A percentile compares a stretch with the other conserved stretches of the same genome.
Evolutionary conservation across 2,329 filamentous ascomycete genomes (phyloP).

Genomic region (Apiospora marii): DNA sequence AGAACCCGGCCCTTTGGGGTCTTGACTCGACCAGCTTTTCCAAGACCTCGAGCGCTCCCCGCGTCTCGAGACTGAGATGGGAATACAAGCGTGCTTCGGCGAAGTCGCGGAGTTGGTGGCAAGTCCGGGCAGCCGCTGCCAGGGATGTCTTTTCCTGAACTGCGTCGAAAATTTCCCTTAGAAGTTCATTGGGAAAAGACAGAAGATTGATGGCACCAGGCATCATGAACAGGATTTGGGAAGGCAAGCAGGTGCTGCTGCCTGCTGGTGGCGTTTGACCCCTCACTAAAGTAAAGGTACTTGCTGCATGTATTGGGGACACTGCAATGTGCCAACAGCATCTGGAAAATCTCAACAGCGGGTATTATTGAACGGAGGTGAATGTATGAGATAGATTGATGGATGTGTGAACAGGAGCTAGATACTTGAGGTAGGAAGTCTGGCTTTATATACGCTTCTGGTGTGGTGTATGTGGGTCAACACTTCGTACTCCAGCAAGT

Average conservation of each 20-base stretch:
- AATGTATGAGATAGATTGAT: no score
- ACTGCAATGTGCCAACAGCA: not conserved
- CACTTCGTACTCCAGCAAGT: no score
- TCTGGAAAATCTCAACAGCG: no score
- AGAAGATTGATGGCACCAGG: not conserved
- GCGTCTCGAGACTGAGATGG: not conserved
- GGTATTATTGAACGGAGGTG: no score
- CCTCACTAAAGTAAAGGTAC: not conserved
- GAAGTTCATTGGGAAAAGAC: not conserved
- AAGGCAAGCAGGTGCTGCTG: not conserved
- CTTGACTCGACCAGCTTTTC: not conserved
- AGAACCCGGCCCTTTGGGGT: not conserved
- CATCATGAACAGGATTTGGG: not conserved
- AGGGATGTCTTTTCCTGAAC: not conserved
- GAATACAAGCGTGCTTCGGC: conserved; percentile 7
- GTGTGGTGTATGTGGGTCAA: no score
- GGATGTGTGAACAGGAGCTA: no score
- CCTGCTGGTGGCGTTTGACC: not conserved
- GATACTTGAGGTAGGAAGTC: no score
- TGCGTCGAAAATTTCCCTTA: not conserved
- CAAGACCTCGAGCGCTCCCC: not conserved
- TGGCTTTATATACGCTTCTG: no score
- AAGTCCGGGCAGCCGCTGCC: conserved; percentile 2
- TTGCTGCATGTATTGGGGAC: not conserved
- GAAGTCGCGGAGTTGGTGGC: not conserved